These are phyloP conservation scores for Raphanus raphanistrum DNA, from an alignment of 345 rosid species.

Conservation along the genomic window DNA sequence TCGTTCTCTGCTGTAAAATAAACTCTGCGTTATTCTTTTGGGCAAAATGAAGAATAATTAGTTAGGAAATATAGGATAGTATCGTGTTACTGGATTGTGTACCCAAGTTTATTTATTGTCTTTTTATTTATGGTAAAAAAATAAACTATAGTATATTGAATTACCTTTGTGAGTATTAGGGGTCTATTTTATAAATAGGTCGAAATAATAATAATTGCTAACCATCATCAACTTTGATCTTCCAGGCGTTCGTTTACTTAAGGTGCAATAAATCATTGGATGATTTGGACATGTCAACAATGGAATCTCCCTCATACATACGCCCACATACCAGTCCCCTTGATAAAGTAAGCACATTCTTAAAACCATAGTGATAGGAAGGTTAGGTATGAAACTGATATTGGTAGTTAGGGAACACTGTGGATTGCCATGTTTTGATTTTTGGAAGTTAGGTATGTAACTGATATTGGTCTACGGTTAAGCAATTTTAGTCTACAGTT, in stretches of 20 bases:
- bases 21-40: too few relatives aligned
- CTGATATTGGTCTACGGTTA: too few relatives aligned
- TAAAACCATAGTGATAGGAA: too few relatives aligned
- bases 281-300: not conserved
- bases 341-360: not conserved
- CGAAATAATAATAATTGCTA: not conserved
- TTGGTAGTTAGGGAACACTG: not conserved
- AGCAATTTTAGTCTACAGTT: too few relatives aligned
- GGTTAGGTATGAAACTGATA: not conserved
- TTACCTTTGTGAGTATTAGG: not conserved
- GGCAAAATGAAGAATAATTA: too few relatives aligned
- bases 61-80: too few relatives aligned
- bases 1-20: not conserved
- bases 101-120: too few relatives aligned
- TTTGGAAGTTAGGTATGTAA: too few relatives aligned
- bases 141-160: not conserved
- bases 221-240: not conserved
- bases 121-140: too few relatives aligned
- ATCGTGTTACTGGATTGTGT: too few relatives aligned
- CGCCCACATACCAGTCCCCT: not conserved
- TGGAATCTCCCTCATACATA: not conserved
- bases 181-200: not conserved
- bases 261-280: not conserved
- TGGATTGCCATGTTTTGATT: too few relatives aligned
- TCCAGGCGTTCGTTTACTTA: not conserved